Base-by-base conservation (phyloP, 2,329 filamentous ascomycete genomes). In the Trichophaea hybrida region DNA sequence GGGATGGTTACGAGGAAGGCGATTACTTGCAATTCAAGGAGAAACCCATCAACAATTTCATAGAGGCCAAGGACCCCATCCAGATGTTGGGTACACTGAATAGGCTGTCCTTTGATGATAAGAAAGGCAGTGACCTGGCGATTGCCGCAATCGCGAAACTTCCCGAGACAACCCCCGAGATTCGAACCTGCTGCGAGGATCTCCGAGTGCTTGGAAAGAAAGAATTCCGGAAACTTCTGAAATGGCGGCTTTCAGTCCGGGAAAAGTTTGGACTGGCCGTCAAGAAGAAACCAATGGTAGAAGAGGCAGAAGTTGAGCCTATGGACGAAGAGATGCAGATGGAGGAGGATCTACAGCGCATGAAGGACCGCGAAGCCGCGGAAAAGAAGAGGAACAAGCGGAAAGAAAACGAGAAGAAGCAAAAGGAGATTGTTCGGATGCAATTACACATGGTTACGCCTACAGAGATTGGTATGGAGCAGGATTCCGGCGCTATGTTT, bases 361-460 rank as follows among this genome's bases (percentile, higher is more conserved):
- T 97, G 69, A 86, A 86, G 66, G 89, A 97, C 32, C 85, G 83
- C 68, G 86, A 93, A 64, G 81, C 74, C 48, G 72, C 84, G 24
- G 83, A 83, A 67, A 91, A 83, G 73, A 94, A 89, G 74, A 85
- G 88, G 68, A 86, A 94, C 69, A 82, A 85, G 66, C 80, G 90
- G 65, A 86, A 80, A 68, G 89, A 94, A 61, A 98, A 98, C 66
- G 93, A 98, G 72, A 83, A 83, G 72, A 97, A 94, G 73, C 87
- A 93, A 67, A 93, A 87, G 67, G 93, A 97, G 65, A 88, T 97
- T 61, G 78, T 94, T n/a, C 83, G 93, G 37, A 85, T 98, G 85
- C 93, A 98, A 73, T 82, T 98, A 76, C 85, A 96, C 74, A 98
- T 98, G 93, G 85, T 84, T 1, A 86, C 89, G 0, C 93, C 93